Conservation (phyloP, 1,139 yeast species). For the Scheffersomyces cryptocercus region DNA sequence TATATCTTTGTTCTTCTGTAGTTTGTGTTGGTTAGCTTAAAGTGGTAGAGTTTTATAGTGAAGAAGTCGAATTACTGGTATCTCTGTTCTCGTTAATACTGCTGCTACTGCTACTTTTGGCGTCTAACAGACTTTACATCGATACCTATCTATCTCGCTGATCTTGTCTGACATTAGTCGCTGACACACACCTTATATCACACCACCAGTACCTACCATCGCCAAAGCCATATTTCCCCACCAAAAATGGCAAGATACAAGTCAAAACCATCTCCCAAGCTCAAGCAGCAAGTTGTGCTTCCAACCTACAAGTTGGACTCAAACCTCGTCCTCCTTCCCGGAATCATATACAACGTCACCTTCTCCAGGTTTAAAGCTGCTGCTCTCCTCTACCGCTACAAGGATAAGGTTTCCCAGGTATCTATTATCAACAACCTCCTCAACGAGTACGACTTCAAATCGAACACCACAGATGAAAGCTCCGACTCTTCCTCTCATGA, state of each 20-base stretch:
- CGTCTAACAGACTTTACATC: no score
- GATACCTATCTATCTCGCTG: no score
- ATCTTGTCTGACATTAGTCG: no score
- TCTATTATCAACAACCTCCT: conserved; percentile 34
- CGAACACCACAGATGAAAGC: conserved; percentile 14
- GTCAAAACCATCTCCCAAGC: background rate
- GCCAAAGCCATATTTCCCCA: background rate
- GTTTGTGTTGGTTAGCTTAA: no score
- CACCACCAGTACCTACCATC: no score
- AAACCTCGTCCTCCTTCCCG: conserved; percentile 57
- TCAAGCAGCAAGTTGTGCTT: conserved; percentile 23
- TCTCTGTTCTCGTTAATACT: no score
- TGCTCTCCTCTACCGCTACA: conserved; percentile 42
- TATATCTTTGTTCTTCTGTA: no score
- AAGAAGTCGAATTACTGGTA: no score
- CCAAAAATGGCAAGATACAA: background rate
- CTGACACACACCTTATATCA: no score
- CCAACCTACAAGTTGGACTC: conserved; percentile 47
- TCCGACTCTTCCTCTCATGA: background rate
- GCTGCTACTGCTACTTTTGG: no score
- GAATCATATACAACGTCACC: conserved; percentile 58
- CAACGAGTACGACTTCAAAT: conserved; percentile 33
- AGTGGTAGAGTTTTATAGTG: no score
- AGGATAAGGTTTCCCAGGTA: conserved; percentile 28
- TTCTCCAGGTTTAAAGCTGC: conserved; percentile 52